Conservation (phyloP, 208 protist species). For the Trichomonas vaginalis region DNA sequence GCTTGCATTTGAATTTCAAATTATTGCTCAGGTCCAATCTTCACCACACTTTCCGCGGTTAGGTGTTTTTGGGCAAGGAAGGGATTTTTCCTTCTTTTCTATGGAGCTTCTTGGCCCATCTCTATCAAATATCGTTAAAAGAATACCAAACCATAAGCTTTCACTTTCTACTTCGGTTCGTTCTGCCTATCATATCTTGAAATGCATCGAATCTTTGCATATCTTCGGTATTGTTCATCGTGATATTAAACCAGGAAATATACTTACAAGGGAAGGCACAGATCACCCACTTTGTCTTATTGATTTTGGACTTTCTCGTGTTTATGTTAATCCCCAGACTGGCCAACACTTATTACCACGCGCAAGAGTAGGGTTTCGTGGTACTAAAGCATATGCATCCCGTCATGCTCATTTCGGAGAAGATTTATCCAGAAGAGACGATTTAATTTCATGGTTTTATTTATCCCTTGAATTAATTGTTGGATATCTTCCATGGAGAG, state of each 20-base stretch:
- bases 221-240: background rate
- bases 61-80: background rate
- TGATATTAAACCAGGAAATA: slow-evolving; percentile 1
- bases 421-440: background rate
- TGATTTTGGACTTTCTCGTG: background rate
- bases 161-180: background rate
- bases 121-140: background rate
- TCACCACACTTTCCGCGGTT: background rate
- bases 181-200: background rate
- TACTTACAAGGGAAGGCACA: background rate
- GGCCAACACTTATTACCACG: background rate
- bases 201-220: background rate
- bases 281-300: background rate
- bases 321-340: background rate
- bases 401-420: background rate
- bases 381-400: background rate
- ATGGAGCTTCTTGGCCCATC: background rate
- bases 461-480: background rate
- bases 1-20: background rate
- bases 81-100: background rate
- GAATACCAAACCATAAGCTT: background rate
- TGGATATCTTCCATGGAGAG: background rate
- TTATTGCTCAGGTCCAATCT: background rate
- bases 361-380: background rate
- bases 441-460: background rate